Base-by-base conservation (phyloP, 73 alveolate species). In the Uronychia binucleata region DNA sequence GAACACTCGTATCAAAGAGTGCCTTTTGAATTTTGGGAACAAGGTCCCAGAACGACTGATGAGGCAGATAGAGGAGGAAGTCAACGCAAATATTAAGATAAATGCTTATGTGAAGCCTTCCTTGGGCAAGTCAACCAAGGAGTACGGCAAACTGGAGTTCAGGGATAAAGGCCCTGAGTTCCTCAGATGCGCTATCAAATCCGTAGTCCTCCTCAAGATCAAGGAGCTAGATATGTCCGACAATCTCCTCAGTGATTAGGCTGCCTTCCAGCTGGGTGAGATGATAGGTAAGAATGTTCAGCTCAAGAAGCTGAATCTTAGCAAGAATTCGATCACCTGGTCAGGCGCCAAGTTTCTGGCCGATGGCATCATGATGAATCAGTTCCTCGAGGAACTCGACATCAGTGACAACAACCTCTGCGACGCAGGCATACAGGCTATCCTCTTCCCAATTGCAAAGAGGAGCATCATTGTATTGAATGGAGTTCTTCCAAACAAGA, bases 81-180 rank as follows among this genome's bases (percentile, higher is more conserved):
- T 75, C 1, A 26, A 75, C 32, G 81, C 81, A 26, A 75, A 75
- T 30, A 32, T 25, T 5, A 75, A 30, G 27, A 75, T 75, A 1
- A 13, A 75, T 28, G 32, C 46, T 5, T 30, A 75, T 75, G 81
- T 75, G 28, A 30, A 28, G 46, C 28, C 28, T 8, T 8, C 59
- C 8, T 75, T 75, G 58, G 32, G 46, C 27, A 26, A 30, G 5
- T 8, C 5, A 1, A 30, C 28, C 25, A 58, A 75, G 35, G 81
- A 75, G 11, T 75, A 75, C 5, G 81, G 81, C 35, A 75, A 75
- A 30, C 81, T 75, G 11, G 58, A 26, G 5, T 75, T 75, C 32
- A 13, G 32, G 27, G 81, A 75, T 75, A 75, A 30, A 30, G 81
- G 81, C 28, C 81, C 81, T 1, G 81, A 75, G 27, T 75, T 75